These are phyloP conservation scores for Diaporthe australafricana DNA, from an alignment of 2,329 filamentous ascomycete species.

Conservation along the genomic window DNA sequence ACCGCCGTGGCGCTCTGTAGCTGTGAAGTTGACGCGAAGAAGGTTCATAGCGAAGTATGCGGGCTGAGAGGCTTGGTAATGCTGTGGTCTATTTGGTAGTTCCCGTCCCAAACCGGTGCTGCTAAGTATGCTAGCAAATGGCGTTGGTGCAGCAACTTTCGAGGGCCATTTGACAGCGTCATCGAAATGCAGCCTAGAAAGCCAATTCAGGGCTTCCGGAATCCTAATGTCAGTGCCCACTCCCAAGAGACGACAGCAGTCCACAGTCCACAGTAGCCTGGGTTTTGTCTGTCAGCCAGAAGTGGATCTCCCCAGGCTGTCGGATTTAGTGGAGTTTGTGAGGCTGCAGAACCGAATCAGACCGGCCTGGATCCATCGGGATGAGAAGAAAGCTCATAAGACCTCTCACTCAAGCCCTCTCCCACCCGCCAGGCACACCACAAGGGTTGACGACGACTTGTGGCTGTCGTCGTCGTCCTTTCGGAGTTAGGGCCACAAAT, in stretches of 20 bases:
- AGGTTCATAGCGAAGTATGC: neutral
- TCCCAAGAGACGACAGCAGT: neutral
- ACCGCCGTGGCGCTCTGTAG: neutral
- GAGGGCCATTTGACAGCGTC: conserved; percentile 5
- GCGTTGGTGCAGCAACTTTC: neutral
- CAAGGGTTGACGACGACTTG: conserved; percentile 13
- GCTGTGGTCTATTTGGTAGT: too few species aligned
- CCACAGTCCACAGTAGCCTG: neutral
- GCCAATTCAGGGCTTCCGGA: conserved; percentile 6
- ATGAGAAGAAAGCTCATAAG: neutral
- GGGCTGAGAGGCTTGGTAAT: neutral
- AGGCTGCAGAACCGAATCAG: neutral
- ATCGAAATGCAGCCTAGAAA: neutral
- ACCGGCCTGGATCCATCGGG: neutral
- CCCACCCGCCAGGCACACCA: neutral
- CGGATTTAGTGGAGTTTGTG: conserved; percentile 3
- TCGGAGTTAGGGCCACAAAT: neutral
- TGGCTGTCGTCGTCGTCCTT: neutral
- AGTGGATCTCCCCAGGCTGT: neutral
- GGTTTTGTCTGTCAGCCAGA: neutral
- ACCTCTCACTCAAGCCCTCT: neutral
- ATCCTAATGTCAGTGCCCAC: neutral
- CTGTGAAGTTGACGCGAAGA: neutral
- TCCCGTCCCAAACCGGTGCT: neutral
- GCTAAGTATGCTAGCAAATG: neutral